A percentile compares a stretch with the other conserved stretches of the same genome.
Conservation (phyloP, 2,329 filamentous ascomycete species). For the Aureobasidium musti region DNA sequence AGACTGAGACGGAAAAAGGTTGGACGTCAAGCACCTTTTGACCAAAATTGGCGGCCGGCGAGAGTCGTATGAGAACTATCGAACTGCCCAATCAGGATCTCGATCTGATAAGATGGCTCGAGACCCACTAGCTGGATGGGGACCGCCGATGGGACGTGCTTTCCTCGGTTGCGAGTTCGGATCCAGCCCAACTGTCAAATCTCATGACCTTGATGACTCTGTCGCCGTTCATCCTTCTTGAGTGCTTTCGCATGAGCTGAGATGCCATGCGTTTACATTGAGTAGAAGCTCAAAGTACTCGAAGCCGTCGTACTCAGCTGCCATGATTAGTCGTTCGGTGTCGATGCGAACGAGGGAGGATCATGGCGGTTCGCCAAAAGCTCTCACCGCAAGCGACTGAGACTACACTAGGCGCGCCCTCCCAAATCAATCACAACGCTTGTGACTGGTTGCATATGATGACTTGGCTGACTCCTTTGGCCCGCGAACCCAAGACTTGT, state of each 20-base stretch:
- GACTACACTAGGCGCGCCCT: constrained; percentile 1
- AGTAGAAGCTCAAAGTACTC: neutral
- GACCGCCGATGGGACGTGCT: neutral
- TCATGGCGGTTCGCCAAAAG: neutral
- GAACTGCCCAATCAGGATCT: constrained; percentile 3
- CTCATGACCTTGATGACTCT: neutral
- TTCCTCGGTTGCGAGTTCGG: constrained; percentile 16
- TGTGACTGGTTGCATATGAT: constrained; percentile 20
- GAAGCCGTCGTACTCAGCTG: neutral
- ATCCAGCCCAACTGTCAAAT: neutral
- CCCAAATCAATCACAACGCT: neutral
- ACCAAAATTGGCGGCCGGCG: neutral
- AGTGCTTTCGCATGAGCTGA: neutral
- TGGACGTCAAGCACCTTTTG: neutral
- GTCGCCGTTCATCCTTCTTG: neutral
- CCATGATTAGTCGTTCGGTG: neutral
- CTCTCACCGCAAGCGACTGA: constrained; percentile 18
- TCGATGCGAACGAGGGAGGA: no score
- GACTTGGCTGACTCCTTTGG: neutral
- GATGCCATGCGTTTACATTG: neutral
- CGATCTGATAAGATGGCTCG: constrained; percentile 15
- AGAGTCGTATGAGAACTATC: constrained; percentile 12
- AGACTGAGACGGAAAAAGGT: neutral
- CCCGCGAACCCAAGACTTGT: neutral
- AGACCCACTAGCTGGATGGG: neutral